Evolutionary conservation across 148 eudicot species (phyloP).

Genomic region (Cornus florida): DNA sequence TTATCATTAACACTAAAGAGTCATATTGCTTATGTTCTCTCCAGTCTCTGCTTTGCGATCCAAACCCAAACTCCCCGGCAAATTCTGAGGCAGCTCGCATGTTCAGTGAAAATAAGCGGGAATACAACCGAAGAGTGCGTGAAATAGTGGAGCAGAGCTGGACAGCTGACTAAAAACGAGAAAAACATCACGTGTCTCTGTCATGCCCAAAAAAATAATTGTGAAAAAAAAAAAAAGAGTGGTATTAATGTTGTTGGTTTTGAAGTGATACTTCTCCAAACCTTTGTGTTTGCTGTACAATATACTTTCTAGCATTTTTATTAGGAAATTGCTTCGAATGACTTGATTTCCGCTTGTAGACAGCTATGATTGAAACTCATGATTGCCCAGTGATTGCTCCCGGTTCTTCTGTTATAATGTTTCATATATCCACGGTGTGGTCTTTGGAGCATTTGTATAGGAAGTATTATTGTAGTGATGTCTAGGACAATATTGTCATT

Average conservation of each 20-base stretch:
- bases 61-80: conserved; percentile 30
- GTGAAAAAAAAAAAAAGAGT: not conserved
- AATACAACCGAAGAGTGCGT: conserved; percentile 25
- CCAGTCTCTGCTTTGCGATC: conserved; percentile 23
- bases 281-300: not conserved
- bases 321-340: not conserved
- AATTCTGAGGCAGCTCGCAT: conserved; percentile 28
- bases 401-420: not conserved
- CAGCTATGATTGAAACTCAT: not conserved
- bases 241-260: not conserved
- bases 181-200: not conserved
- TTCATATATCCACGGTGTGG: not conserved
- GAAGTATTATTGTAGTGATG: not conserved
- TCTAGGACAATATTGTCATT: not conserved
- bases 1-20: not conserved
- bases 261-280: not conserved
- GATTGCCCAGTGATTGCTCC: not conserved
- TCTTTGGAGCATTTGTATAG: not conserved
- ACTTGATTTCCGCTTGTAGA: not conserved
- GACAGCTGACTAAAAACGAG: conserved; percentile 19
- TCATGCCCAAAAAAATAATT: not conserved
- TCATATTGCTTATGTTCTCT: not conserved
- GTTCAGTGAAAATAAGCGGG: conserved; percentile 26
- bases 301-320: not conserved
- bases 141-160: conserved; percentile 32